Evolutionary conservation across 2,329 filamentous ascomycete species (phyloP), one percentile per base, ranked within the genome.

Genomic region (Neoascochyta sp.): DNA sequence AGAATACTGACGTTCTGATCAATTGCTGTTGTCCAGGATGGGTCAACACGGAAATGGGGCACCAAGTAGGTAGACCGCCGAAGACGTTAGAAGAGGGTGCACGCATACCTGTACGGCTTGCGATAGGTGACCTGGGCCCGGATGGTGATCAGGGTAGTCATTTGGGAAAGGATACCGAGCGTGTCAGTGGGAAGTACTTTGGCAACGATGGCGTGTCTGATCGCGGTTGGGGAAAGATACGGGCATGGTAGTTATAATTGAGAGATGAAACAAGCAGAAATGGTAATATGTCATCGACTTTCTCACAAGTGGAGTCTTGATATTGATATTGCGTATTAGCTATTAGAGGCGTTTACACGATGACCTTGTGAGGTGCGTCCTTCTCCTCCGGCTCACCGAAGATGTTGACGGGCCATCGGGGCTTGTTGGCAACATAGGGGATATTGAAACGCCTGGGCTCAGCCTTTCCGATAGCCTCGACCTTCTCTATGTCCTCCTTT

Each of bases 381-480:
- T 70, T 65, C 66, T 79, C 75, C 45, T 67, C 67, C 19, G 69
- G 66, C 37, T 77, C 73, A 35, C 61, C 57, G 43, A 75, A 79
- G 52, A 78, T 65, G 59, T 79, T 64, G 40, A 79, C 69, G 40
- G 73, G 62, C 76, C 76, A 79, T 41, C 66, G 65, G 21, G 72
- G 72, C 40, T 64, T 64, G 60, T 76, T 65, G 52, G 52, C 51
- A 31, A 55, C 62, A 30, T 52, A 52, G 21, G 69, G 52, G 25
- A 57, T 50, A 43, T 54, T 27, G 73, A 69, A 60, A 77, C 76
- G 42, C 74, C 80, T 56, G 75, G 78, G 36, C 76, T 66, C 48
- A 54, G 80, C 78, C 61, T 73, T 75, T 52, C 81, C 75, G 17
- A 80, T 64, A 3, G 43, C 52, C 29, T 69, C 64, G 12, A 57